phyloP scores from a whole-genome alignment of 1,284 basidiomycete genomes.

The Cryptococcus amylolentus region DNA sequence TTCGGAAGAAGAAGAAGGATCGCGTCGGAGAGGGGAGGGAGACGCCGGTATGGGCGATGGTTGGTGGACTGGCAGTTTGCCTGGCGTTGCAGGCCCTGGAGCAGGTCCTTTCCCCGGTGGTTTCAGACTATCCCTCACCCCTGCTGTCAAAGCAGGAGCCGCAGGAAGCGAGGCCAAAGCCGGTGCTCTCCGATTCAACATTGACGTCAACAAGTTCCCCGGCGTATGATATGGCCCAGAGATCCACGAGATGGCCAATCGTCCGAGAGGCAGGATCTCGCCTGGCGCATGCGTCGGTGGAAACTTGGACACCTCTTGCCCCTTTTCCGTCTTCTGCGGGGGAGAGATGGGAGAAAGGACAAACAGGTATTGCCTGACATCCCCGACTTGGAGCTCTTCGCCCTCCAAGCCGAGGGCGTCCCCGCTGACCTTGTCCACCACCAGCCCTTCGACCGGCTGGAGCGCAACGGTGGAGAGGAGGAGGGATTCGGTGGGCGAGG shows the following conservation, averaged over 20 bases:
- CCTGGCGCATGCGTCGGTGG: slow-evolving; percentile 61
- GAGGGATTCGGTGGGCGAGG: slow-evolving; percentile 65
- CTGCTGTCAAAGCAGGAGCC: background rate
- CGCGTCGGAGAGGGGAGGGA: no score
- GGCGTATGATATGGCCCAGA: slow-evolving; percentile 59
- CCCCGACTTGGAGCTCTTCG: slow-evolving; percentile 55
- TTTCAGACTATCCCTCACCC: background rate
- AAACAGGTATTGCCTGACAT: slow-evolving; percentile 78
- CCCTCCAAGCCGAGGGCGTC: slow-evolving; percentile 59
- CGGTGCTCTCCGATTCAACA: slow-evolving; percentile 38
- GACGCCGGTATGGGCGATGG: no score
- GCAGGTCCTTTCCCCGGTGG: slow-evolving; percentile 1
- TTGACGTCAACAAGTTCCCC: slow-evolving; percentile 72
- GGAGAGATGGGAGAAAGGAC: slow-evolving; percentile 59
- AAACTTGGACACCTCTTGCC: slow-evolving; percentile 47
- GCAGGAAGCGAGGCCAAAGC: background rate
- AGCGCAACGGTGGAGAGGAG: slow-evolving; percentile 71
- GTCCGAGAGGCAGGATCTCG: slow-evolving; percentile 67
- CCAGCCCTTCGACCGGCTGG: slow-evolving; percentile 69
- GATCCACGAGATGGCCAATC: slow-evolving; percentile 73
- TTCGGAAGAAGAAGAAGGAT: no score
- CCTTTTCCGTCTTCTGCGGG: slow-evolving; percentile 2
- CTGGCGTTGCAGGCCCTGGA: slow-evolving; percentile 1
- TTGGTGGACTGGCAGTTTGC: background rate
- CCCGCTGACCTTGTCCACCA: slow-evolving; percentile 45